Percentiles rank a stretch among this genome's conserved stretches.
Evolutionary conservation across 306 rosid species (phyloP).

Genomic region (Oemleria cerasiformis): DNA sequence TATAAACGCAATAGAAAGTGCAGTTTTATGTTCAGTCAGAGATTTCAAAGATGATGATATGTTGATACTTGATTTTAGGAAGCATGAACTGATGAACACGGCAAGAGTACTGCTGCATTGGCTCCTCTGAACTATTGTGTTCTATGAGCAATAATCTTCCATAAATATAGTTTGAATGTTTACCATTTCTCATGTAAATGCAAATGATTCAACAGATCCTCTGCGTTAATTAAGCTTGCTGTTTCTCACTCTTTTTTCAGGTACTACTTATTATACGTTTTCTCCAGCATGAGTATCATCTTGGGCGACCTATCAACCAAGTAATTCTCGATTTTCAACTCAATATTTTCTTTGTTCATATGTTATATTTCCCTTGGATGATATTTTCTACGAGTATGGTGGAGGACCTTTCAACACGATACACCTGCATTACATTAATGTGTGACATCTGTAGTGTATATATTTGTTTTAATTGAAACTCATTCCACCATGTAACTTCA

Average conservation of each 20-base stretch:
- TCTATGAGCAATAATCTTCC: neutral
- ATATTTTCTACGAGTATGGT: neutral
- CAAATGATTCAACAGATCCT: neutral
- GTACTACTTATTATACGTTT: slow-evolving; percentile 80
- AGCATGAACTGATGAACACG: neutral
- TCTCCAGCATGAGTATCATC: slow-evolving; percentile 98
- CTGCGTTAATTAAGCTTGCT: slow-evolving; percentile 14
- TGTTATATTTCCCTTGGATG: neutral
- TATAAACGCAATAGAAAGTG: neutral
- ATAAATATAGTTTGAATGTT: neutral
- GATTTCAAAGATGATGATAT: neutral
- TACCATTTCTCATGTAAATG: neutral
- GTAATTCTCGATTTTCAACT: slow-evolving; percentile 37
- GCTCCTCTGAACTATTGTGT: neutral
- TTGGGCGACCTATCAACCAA: slow-evolving; percentile 86
- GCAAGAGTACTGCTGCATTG: neutral
- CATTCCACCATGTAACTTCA: neutral
- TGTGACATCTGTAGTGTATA: neutral
- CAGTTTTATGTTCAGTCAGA: neutral
- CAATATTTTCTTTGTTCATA: neutral
- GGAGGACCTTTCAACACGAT: neutral
- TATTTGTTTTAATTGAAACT: neutral
- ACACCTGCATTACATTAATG: neutral
- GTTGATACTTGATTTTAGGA: neutral
- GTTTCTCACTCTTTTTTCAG: slow-evolving; percentile 36